Base-by-base conservation (phyloP, 1,139 yeast species). In the Geotrichum fermentans region DNA sequence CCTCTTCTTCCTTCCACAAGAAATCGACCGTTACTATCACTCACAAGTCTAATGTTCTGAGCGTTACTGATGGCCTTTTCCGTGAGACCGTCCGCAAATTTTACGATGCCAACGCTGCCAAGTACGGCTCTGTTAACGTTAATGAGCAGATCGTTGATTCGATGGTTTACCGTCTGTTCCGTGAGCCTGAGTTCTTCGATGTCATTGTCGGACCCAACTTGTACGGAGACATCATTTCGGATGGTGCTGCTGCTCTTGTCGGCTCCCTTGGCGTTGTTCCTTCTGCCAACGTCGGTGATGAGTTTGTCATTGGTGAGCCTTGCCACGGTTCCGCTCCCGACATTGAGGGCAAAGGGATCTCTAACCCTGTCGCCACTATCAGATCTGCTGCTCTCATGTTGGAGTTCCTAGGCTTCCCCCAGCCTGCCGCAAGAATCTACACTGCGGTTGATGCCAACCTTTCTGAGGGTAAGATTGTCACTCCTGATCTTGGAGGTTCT, bases 271-370 rank as follows among this genome's bases (percentile, higher is more conserved):
- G 98, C 65, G 96, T 92, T 52, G 97, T 94, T 54, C 98, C 98
- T 61, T 84, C 95, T 51, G 97, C 97, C 57, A 92, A 92, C 64
- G 98, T 92, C 51, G 98, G 98, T 63, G 96, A 89, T 65, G 73
- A 76, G 67, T 92, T 92, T 65, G 97, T 95, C 56, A 89, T 92
- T 67, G 98, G 98, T 68, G 98, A 92, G 72, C 98, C 98, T 64
- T 90, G 97, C 68, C 98, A 92, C 71, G 98, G 98, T 54, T 86
- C 96, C 53, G 98, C 98, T 51, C 98, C 98, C 50, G 98, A 92
- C 68, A 92, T 92, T 58, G 96, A 89, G 67, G 98, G 98, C 61
- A 81, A 79, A 58, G 65, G 94, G 85, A 90, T 92, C 64, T 80
- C 97, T 53, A 92, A 92, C 78, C 98, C 98, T 58, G 82, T 92